Evolutionary conservation across 495 filamentous ascomycete genomes (phyloP), one percentile per base, ranked within the genome.

Genomic region (Apiosordaria backusii): DNA sequence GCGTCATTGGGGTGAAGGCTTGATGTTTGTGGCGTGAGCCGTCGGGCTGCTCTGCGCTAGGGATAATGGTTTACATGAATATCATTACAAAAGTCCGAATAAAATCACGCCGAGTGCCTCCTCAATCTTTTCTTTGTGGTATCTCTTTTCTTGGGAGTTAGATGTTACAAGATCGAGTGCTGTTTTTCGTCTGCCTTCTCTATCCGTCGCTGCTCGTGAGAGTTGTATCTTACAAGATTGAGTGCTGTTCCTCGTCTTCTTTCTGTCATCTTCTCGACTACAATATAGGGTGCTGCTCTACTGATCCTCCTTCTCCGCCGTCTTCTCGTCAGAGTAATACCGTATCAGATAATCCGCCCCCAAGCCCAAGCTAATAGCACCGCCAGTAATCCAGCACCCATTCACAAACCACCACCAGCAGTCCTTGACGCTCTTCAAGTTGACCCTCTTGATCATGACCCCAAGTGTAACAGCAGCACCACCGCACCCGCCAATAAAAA

Each of bases 371-470:
- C 81, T 82, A 50, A 86, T 81, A 19, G 73, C 77, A 24, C 84
- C 83, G 10, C 84, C 84, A 13, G 84, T 86, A 55, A 86, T 73
- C 82, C 80, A 84, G 66, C 83, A 85, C 25, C 84, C 84, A 61
- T 86, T 85, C 53, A 85, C 82, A 66, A 99, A 99, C 96, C 96
- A 99, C 89, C 92, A 93, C 93, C 93, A 97, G 72, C 95, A 99
- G 72, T 92, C 89, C 71, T 85, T 83, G 35, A 92, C 91, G 69
- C 85, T 88, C 76, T 95, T 92, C 68, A 99, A 74, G 63, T 90
- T 90, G 19, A 96, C 96, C 71, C 82, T 89, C 82, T 86, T 89
- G 35, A 98, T 97, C 93, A 97, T 98, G 67, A 88, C 80, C 0
- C 87, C 91, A 57, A 97, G 77, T 4, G 92, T 88, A 19, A 87